Evolutionary conservation across 1,284 basidiomycete genomes (phyloP).

Genomic region (Laetiporus sulphureus): DNA sequence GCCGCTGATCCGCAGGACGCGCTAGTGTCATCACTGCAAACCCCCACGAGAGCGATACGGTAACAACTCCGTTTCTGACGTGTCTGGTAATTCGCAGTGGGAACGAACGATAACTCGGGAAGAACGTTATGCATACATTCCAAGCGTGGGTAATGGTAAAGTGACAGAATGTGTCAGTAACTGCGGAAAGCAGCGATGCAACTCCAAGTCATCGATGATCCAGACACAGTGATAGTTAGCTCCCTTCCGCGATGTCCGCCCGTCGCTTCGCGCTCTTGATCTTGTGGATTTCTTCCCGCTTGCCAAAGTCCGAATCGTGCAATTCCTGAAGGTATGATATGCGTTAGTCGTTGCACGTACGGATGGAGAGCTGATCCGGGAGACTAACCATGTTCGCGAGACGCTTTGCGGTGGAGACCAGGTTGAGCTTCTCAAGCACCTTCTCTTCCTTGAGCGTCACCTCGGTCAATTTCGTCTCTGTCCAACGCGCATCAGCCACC

Average conservation of each 20-base stretch:
- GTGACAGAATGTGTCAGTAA: too few relatives aligned
- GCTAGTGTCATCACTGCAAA: too few relatives aligned
- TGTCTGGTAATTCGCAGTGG: not conserved
- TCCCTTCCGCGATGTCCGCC: slow-evolving; percentile 19
- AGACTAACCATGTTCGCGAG: slow-evolving; percentile 84
- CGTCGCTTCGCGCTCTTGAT: slow-evolving; percentile 48
- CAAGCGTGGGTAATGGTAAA: too few relatives aligned
- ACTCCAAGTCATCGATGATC: too few relatives aligned
- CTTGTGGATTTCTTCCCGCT: slow-evolving; percentile 76
- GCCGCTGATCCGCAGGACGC: too few relatives aligned
- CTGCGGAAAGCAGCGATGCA: too few relatives aligned
- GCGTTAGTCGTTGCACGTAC: too few relatives aligned
- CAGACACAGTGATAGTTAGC: too few relatives aligned
- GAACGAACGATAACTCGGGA: not conserved
- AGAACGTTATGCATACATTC: too few relatives aligned
- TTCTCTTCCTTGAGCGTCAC: slow-evolving; percentile 73
- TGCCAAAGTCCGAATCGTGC: slow-evolving; percentile 88
- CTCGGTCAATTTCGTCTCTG: slow-evolving; percentile 71
- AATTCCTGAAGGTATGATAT: slow-evolving; percentile 54
- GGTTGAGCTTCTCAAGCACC: slow-evolving; percentile 84
- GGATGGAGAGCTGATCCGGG: too few relatives aligned
- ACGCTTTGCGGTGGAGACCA: slow-evolving; percentile 87
- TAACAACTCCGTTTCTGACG: too few relatives aligned
- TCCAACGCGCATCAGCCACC: not conserved
- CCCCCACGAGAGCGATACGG: too few relatives aligned